Evolutionary conservation across 352 stramenopile genomes (phyloP).

Genomic region (Globisporangium rhizosaccharum): DNA sequence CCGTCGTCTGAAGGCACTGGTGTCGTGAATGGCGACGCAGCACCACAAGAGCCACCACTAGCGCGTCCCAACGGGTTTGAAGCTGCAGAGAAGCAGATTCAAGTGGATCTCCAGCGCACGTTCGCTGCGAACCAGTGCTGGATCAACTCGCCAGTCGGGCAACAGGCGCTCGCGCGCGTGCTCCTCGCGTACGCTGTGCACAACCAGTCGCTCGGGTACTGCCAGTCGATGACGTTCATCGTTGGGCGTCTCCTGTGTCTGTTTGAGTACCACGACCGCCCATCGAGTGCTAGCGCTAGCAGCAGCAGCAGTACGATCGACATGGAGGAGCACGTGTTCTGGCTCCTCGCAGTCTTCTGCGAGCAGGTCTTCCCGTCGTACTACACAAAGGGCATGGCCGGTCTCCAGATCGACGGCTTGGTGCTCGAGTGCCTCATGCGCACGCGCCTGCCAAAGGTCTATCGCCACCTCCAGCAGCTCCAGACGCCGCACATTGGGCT

Average conservation of each 20-base stretch:
- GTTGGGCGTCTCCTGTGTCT: slow-evolving; percentile 68
- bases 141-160: slow-evolving; percentile 42
- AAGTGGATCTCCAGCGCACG: slow-evolving; percentile 61
- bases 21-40: no score
- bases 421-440: slow-evolving; percentile 50
- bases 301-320: not conserved
- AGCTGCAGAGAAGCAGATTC: slow-evolving; percentile 41
- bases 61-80: slow-evolving; percentile 22
- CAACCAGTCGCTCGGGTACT: slow-evolving; percentile 80
- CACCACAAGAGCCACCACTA: no score
- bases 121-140: slow-evolving; percentile 65
- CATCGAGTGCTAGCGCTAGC: not conserved
- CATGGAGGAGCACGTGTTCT: slow-evolving; percentile 53
- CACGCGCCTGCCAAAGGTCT: slow-evolving; percentile 42
- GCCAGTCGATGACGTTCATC: slow-evolving; percentile 89
- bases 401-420: slow-evolving; percentile 46
- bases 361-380: slow-evolving; percentile 56
- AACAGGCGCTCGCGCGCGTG: slow-evolving; percentile 52
- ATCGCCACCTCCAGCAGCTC: slow-evolving; percentile 52
- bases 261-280: slow-evolving; percentile 16
- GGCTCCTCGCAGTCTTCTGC: slow-evolving; percentile 47
- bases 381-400: slow-evolving; percentile 60
- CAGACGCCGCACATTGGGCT: slow-evolving; percentile 49
- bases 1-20: not conserved
- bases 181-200: slow-evolving; percentile 76